Conservation (phyloP, 176 grass and related monocot species). For the Triticum timopheevii region DNA sequence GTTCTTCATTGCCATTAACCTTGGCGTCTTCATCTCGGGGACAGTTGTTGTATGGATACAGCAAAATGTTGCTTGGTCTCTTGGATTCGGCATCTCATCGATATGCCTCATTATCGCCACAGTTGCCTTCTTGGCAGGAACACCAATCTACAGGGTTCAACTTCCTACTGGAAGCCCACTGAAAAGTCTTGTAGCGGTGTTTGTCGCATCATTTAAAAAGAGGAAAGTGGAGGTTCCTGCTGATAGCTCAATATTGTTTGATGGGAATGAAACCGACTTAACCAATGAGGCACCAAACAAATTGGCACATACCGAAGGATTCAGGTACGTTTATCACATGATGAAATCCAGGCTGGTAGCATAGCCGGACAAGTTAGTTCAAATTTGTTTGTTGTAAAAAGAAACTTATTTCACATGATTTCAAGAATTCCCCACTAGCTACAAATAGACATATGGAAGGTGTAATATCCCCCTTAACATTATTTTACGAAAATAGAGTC, state of each 20-base stretch:
- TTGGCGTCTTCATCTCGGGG: constrained; percentile 76
- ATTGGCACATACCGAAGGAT: constrained; percentile 71
- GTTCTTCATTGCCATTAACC: constrained; percentile 76
- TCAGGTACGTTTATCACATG: constrained; percentile 46
- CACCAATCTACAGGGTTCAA: constrained; percentile 66
- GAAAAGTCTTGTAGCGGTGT: constrained; percentile 65
- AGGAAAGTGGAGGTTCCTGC: constrained; percentile 48
- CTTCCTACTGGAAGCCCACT: constrained; percentile 86
- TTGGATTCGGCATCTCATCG: constrained; percentile 81
- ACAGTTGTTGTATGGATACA: constrained; percentile 85
- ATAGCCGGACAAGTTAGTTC: neutral
- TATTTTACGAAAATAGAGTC: neutral
- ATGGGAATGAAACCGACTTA: constrained; percentile 38
- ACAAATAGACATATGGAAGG: neutral
- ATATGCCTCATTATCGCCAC: constrained; percentile 59
- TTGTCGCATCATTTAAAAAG: constrained; percentile 72
- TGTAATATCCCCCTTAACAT: neutral
- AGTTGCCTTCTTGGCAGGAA: constrained; percentile 60
- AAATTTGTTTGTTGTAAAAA: neutral
- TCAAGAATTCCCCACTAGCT: neutral
- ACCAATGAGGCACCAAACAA: constrained; percentile 28
- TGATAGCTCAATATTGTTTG: constrained; percentile 52
- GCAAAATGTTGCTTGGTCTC: constrained; percentile 72
- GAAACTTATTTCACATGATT: neutral
- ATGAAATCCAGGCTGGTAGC: neutral